phyloP scores from a whole-genome alignment of 192 early-diverging fungal species.

The Dissophora globulifera region DNA sequence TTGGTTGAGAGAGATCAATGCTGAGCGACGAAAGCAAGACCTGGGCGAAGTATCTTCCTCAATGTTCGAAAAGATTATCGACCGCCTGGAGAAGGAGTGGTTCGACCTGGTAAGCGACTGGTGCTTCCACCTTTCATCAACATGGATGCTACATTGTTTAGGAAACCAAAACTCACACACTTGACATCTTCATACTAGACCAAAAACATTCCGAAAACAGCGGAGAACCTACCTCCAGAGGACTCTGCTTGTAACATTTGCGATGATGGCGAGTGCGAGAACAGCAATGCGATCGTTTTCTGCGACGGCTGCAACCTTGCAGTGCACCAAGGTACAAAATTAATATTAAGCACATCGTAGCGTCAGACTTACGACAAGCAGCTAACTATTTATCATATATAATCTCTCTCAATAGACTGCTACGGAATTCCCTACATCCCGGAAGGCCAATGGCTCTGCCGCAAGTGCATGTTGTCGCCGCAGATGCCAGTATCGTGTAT shows the following conservation, averaged over 20 bases:
- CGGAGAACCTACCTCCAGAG: conserved; percentile 71
- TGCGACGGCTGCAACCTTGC: conserved; percentile 99
- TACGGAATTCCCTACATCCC: conserved; percentile 99
- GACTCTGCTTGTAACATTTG: conserved; percentile 94
- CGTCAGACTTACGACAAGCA: too few relatives aligned
- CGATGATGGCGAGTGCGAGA: conserved; percentile 99
- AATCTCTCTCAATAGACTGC: conserved; percentile 72
- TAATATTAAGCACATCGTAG: too few relatives aligned
- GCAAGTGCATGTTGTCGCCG: conserved; percentile 96
- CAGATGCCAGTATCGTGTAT: conserved; percentile 89
- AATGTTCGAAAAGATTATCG: conserved; percentile 89
- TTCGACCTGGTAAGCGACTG: conserved; percentile 81
- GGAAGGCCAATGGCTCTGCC: conserved; percentile 99
- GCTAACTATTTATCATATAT: too few relatives aligned
- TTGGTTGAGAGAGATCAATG: conserved; percentile 81
- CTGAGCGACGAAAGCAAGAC: conserved; percentile 64
- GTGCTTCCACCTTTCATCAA: not conserved
- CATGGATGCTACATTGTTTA: not conserved
- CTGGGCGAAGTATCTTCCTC: conserved; percentile 63
- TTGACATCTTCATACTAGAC: conserved; percentile 54
- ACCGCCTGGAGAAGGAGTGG: conserved; percentile 96
- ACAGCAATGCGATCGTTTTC: conserved; percentile 99
- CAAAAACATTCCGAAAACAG: conserved; percentile 82
- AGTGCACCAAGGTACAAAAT: conserved; percentile 96
- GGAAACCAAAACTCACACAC: not conserved